Evolutionary conservation across 176 grass and related monocot species (phyloP).

Genomic region (Phyllostachys edulis): DNA sequence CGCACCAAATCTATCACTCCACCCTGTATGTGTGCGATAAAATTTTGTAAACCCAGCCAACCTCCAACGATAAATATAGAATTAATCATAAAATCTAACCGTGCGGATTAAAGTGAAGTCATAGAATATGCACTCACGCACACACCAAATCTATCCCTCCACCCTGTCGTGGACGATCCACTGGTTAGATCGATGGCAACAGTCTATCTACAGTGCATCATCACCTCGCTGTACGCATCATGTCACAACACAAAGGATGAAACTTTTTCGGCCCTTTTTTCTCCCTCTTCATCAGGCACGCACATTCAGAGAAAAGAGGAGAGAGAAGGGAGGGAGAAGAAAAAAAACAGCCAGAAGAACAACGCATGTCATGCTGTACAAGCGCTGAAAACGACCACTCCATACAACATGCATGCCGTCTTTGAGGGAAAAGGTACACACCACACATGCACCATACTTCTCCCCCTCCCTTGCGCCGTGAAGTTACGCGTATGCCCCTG

Average conservation of each 20-base stretch:
- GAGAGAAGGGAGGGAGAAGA: too few relatives aligned
- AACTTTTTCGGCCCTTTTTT: background rate
- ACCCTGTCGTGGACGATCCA: background rate
- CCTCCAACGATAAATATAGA: too few relatives aligned
- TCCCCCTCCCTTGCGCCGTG: too few relatives aligned
- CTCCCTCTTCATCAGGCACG: background rate
- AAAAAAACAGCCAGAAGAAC: too few relatives aligned
- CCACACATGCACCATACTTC: background rate
- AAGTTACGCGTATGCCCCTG: background rate
- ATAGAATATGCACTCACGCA: too few relatives aligned
- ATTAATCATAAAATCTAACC: background rate
- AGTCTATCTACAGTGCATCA: background rate
- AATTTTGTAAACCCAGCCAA: too few relatives aligned
- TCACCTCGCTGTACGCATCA: background rate
- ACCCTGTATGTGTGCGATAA: too few relatives aligned
- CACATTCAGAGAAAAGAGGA: background rate
- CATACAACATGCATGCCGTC: background rate
- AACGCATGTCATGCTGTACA: background rate
- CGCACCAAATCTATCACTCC: too few relatives aligned
- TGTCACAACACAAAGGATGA: background rate
- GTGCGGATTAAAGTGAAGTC: background rate
- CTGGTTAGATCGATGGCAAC: background rate
- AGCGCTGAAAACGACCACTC: conserved; percentile 25
- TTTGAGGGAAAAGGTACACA: background rate
- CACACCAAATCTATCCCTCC: background rate